These are phyloP conservation scores for Eutrema heterophyllum DNA, from an alignment of 345 rosid genomes.

Conservation along the genomic window DNA sequence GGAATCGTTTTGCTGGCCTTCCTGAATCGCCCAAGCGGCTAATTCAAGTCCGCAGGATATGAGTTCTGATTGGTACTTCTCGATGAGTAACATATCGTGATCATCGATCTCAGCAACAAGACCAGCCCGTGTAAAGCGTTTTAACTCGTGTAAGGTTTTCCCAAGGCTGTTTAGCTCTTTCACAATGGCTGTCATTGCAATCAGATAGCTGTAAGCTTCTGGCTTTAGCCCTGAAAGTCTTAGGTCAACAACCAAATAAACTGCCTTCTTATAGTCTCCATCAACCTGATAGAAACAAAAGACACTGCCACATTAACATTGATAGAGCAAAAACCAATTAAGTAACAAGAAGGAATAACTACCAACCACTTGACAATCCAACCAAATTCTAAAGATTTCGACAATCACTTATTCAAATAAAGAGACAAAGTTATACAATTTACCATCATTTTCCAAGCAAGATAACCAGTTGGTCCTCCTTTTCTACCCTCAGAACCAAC, in stretches of 20 bases:
- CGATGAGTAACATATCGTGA: slow-evolving; percentile 46
- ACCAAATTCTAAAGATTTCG: neutral
- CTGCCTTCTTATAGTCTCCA: slow-evolving; percentile 68
- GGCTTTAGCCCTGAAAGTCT: slow-evolving; percentile 75
- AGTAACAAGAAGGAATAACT: too few species aligned
- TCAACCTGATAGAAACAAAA: slow-evolving; percentile 81
- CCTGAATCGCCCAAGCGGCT: slow-evolving; percentile 72
- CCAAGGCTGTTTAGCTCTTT: slow-evolving; percentile 82
- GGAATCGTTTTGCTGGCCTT: slow-evolving; percentile 41
- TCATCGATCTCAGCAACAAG: slow-evolving; percentile 51
- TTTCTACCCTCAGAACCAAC: slow-evolving; percentile 46
- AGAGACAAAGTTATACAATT: neutral
- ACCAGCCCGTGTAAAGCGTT: slow-evolving; percentile 56
- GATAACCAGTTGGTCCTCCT: slow-evolving; percentile 90
- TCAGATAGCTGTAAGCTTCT: slow-evolving; percentile 76
- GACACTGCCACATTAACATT: too few species aligned
- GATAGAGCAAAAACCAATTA: too few species aligned
- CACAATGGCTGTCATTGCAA: slow-evolving; percentile 91
- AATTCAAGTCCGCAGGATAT: slow-evolving; percentile 56
- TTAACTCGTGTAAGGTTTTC: slow-evolving; percentile 66
- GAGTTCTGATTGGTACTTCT: slow-evolving; percentile 67
- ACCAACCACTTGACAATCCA: neutral
- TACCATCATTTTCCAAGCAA: slow-evolving; percentile 97
- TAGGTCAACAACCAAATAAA: slow-evolving; percentile 57
- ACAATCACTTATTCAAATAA: neutral